phyloP scores from a whole-genome alignment of 805 yeast species.

The Pichia occidentalis region DNA sequence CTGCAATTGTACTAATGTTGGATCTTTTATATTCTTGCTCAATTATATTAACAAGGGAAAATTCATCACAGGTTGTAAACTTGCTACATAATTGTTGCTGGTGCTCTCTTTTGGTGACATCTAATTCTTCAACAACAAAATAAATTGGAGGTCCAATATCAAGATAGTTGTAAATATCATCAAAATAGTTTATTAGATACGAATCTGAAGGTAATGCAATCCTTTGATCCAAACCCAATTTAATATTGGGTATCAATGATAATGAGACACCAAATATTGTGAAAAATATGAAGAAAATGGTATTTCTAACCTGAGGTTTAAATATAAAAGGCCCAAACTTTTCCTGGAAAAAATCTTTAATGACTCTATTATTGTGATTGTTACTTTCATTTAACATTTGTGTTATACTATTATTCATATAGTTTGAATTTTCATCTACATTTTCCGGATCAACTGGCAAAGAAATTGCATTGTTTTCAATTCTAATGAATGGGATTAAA shows the following conservation, averaged over 20 bases:
- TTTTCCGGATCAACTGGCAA: slow-evolving; percentile 13
- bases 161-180: slow-evolving; percentile 64
- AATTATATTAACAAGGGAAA: slow-evolving; percentile 69
- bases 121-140: slow-evolving; percentile 66
- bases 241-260: slow-evolving; percentile 58
- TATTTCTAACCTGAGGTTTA: slow-evolving; percentile 38
- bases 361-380: slow-evolving; percentile 22
- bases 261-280: slow-evolving; percentile 64
- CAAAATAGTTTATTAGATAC: slow-evolving; percentile 72
- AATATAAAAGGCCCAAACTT: slow-evolving; percentile 58
- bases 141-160: slow-evolving; percentile 91
- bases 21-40: slow-evolving; percentile 79
- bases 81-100: slow-evolving; percentile 83
- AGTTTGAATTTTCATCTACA: slow-evolving; percentile 10
- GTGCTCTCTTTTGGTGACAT: slow-evolving; percentile 50
- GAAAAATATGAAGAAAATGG: slow-evolving; percentile 48
- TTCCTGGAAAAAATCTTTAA: slow-evolving; percentile 37
- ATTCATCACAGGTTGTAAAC: slow-evolving; percentile 75
- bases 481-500: slow-evolving; percentile 47
- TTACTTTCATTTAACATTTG: slow-evolving; percentile 20
- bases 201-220: slow-evolving; percentile 82
- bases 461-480: slow-evolving; percentile 9
- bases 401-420: slow-evolving; percentile 17
- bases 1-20: slow-evolving; percentile 56
- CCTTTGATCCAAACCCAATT: slow-evolving; percentile 84